These are phyloP conservation scores for Massariosphaeria phaeospora DNA, from an alignment of 495 filamentous ascomycete species.

Conservation along the genomic window DNA sequence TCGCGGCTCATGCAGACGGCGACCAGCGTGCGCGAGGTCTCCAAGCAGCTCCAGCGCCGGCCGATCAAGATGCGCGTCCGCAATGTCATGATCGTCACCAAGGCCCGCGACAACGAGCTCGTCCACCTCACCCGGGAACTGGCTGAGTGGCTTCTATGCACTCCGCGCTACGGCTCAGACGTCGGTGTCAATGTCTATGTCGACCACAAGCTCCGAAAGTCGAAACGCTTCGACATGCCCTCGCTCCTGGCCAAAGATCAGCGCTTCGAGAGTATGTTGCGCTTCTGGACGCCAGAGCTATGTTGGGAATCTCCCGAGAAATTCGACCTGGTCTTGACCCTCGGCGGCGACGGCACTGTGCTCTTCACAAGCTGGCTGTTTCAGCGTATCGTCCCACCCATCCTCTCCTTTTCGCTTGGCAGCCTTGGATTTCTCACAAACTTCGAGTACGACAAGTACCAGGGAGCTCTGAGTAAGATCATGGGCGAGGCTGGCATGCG, in stretches of 20 bases:
- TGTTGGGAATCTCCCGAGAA: slow-evolving; percentile 86
- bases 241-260: slow-evolving; percentile 65
- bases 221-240: slow-evolving; percentile 77
- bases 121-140: slow-evolving; percentile 82
- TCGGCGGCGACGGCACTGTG: slow-evolving; percentile 90
- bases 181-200: slow-evolving; percentile 88
- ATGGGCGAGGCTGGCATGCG: slow-evolving; percentile 93
- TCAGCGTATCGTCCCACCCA: slow-evolving; percentile 84
- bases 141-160: slow-evolving; percentile 77
- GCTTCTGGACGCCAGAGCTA: slow-evolving; percentile 90
- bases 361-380: slow-evolving; percentile 92
- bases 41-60: slow-evolving; percentile 82
- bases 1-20: slow-evolving; percentile 91
- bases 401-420: slow-evolving; percentile 82
- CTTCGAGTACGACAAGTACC: slow-evolving; percentile 81
- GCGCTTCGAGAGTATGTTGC: slow-evolving; percentile 70
- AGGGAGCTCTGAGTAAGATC: slow-evolving; percentile 69
- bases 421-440: slow-evolving; percentile 89
- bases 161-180: slow-evolving; percentile 74
- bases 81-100: slow-evolving; percentile 95
- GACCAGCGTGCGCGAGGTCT: slow-evolving; percentile 88
- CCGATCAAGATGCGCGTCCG: slow-evolving; percentile 82
- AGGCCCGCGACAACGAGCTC: slow-evolving; percentile 85
- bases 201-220: slow-evolving; percentile 80
- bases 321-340: slow-evolving; percentile 86